Conservation (phyloP, 2,329 filamentous ascomycete species). For the Didymella glomerata region DNA sequence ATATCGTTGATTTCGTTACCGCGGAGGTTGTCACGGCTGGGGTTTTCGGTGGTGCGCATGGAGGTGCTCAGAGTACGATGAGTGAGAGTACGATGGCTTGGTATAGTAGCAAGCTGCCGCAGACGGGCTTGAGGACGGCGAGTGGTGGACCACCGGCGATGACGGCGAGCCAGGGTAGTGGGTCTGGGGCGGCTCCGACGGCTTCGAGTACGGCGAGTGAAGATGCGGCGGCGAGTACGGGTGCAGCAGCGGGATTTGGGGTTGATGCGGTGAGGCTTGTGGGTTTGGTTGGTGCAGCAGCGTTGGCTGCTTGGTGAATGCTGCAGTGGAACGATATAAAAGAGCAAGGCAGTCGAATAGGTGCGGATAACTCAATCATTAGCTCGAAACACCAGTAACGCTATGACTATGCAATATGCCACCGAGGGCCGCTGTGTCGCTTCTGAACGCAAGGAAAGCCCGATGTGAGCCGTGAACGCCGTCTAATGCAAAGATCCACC, state of each 20-base stretch:
- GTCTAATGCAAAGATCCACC: background rate
- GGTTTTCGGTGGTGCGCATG: background rate
- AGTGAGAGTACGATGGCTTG: background rate
- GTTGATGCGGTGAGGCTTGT: slow-evolving; percentile 9
- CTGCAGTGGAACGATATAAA: background rate
- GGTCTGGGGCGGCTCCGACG: background rate
- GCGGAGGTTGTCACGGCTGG: slow-evolving; percentile 5
- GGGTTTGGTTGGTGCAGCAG: slow-evolving; percentile 11
- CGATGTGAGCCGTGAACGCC: background rate
- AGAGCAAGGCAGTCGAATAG: too few relatives aligned
- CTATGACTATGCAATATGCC: slow-evolving; percentile 1
- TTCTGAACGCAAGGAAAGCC: background rate
- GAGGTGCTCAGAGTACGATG: background rate
- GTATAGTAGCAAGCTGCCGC: background rate
- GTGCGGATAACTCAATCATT: background rate
- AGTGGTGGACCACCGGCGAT: background rate
- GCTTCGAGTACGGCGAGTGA: slow-evolving; percentile 9
- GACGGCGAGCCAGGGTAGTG: slow-evolving; percentile 8
- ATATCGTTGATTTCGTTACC: slow-evolving; percentile 13
- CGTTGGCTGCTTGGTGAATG: slow-evolving; percentile 8
- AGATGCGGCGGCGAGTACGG: slow-evolving; percentile 4
- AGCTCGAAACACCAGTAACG: background rate
- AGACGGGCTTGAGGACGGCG: background rate
- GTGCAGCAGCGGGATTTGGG: slow-evolving; percentile 4
- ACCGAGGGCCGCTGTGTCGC: slow-evolving; percentile 1